Conservation (phyloP, 148 eudicot species). For the Bassia scoparia region DNA sequence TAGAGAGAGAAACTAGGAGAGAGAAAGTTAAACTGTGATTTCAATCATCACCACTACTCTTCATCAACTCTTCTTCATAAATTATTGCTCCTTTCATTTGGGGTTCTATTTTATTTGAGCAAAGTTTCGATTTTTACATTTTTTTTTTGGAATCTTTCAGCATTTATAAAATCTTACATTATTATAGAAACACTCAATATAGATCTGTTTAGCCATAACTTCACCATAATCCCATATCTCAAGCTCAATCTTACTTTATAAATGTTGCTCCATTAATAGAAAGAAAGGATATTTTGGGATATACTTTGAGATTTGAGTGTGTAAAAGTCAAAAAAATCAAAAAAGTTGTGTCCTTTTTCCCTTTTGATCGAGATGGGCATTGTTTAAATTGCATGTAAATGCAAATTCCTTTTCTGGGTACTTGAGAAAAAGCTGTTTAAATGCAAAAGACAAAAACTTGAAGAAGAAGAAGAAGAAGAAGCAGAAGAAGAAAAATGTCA, state of each 20-base stretch:
- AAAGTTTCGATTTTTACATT: background rate
- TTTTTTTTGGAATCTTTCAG: background rate
- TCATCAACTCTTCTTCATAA: conserved; percentile 8
- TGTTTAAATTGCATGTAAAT: conserved; percentile 26
- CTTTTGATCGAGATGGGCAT: conserved; percentile 22
- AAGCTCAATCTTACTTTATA: conserved; percentile 2
- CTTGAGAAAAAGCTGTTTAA: conserved; percentile 1
- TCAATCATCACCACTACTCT: background rate
- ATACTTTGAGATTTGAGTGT: background rate
- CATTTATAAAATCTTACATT: background rate
- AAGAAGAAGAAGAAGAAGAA: background rate
- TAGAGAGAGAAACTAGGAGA: conserved; percentile 15
- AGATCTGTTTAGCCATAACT: conserved; percentile 38
- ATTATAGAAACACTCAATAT: background rate
- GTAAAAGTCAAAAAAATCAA: conserved; percentile 9
- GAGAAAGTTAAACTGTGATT: background rate
- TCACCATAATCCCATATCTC: conserved; percentile 19
- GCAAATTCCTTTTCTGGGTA: conserved; percentile 15
- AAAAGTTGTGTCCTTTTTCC: conserved; percentile 24
- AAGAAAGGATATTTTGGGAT: conserved; percentile 16
- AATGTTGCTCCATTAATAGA: conserved; percentile 31
- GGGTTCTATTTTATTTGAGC: conserved; percentile 6
- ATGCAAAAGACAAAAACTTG: conserved; percentile 27
- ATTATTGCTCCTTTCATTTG: conserved; percentile 13
- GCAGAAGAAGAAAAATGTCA: conserved; percentile 21